Conservation (phyloP, 495 filamentous ascomycete species). For the Amniculicola lignicola region DNA sequence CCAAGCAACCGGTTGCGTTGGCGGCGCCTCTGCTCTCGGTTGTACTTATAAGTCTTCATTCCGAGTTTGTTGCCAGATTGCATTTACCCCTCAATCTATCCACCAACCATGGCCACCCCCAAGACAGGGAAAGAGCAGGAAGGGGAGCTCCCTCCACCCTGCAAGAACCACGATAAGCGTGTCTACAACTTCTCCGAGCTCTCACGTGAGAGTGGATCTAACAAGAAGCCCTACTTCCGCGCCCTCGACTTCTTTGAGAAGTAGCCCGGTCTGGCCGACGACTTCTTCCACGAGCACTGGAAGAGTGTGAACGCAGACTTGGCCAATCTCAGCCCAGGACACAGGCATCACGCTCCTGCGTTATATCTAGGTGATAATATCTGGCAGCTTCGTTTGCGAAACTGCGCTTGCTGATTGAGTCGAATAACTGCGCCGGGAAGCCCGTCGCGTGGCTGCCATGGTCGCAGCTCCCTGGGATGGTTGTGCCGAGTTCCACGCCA, state of each 20-base stretch:
- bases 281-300: constrained; percentile 14
- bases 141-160: no score
- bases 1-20: no score
- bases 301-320: constrained; percentile 6
- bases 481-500: constrained; percentile 5
- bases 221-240: constrained; percentile 9
- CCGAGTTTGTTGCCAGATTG: no score
- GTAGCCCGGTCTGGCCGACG: constrained; percentile 7
- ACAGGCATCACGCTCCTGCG: neutral
- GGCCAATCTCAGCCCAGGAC: neutral
- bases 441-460: no score
- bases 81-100: no score
- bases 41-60: no score
- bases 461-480: neutral
- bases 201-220: neutral
- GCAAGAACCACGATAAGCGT: neutral
- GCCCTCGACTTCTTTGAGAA: constrained; percentile 9
- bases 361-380: neutral
- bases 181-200: neutral
- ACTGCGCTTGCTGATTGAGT: no score
- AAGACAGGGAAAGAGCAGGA: no score
- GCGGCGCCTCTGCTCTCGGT: no score
- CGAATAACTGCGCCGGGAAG: no score
- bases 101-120: no score
- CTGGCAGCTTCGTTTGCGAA: no score